Base-by-base conservation (phyloP, 2,329 filamentous ascomycete species). In the Rachicladosporium sp. region DNA sequence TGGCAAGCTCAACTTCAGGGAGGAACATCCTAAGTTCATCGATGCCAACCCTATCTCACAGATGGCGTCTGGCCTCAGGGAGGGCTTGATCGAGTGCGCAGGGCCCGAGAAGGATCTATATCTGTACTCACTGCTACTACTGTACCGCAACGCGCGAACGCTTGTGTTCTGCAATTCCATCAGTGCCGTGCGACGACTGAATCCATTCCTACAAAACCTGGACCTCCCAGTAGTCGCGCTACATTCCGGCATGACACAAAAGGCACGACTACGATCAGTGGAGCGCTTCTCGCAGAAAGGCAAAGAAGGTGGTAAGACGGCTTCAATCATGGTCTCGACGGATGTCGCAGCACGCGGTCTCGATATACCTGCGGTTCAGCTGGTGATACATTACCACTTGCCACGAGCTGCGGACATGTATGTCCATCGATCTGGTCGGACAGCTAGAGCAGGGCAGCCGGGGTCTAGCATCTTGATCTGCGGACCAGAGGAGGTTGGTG, bases 51-150 rank as follows among this genome's bases (percentile, higher is more conserved):
- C 91, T 0, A 68, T 82, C 1, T 81, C 79, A 7, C 87, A 93
- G 54, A 93, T 98, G 83, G 88, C 91, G 0, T 71, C 80, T 11
- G 76, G 79, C 2, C 68, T 98, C 4, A 85, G 82, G 46, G 91
- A 98, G 64, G 88, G 88, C 1, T 71, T 98, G 31, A 76, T 98
- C 23, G 87, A 96, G 63, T 98, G 91, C 54, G 81, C 77, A 31
- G 85, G 86, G 4, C 88, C 87, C 63, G 89, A 98, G 58, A 98
- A 98, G 74, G 91, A 98, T 60, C 76, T 98, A 7, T 96, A 89
- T 50, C 78, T 96, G 31, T 98, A 98, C 62, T 74, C 87, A 0
- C 69, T 94, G 6, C 71, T 96, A 0, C 71, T 95, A 2, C 76
- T 93, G 41, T 82, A 94, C 56, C 79, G 84, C 1, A 80, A 80